Evolutionary conservation across 1,139 yeast genomes (phyloP), one percentile per base, ranked within the genome.

Genomic region (Diutina catenulata): DNA sequence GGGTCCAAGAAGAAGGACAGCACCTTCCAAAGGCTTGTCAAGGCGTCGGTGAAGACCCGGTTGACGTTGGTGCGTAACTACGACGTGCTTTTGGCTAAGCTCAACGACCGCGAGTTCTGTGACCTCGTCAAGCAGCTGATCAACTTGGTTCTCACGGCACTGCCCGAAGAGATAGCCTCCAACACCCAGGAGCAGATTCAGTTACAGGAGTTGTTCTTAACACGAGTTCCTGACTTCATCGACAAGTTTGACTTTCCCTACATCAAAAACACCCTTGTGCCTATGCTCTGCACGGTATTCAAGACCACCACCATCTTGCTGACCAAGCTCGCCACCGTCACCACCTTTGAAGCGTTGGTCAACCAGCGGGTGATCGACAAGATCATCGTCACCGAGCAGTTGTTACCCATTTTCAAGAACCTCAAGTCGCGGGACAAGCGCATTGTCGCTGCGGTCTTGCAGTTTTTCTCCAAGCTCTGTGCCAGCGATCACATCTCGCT

Each of bases 261-360:
- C 26, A 67, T 86, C 40, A 86, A 88, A 47, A 79, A 77, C 47
- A 73, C 74, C 14, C 63, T 86, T 14, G 74, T 83, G 52, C 95
- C 95, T 1, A 60, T 76, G 32, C 64, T 87, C 19, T 73, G 86
- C 31, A 71, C 70, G 33, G 72, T 84, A 3, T 88, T 87, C 56
- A 74, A 84, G 31, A 81, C 86, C 35, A 88, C 97, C 0, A 82
- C 93, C 0, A 74, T 91, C 31, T 60, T 87, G 29, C 76, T 83
- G 3, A 82, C 88, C 23, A 87, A 91, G 49, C 62, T 80, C 25
- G 68, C 76, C 11, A 74, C 94, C 2, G 65, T 87, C n/a, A 62
- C 67, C 22, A 68, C 83, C 1, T 79, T 91, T 48, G 69, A 71
- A 19, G 57, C 61, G 37, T 60, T 87, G 50, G 70, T 84, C 11